These are phyloP conservation scores for Colletotrichum magnum DNA, from an alignment of 2,329 filamentous ascomycete genomes.

Conservation along the genomic window DNA sequence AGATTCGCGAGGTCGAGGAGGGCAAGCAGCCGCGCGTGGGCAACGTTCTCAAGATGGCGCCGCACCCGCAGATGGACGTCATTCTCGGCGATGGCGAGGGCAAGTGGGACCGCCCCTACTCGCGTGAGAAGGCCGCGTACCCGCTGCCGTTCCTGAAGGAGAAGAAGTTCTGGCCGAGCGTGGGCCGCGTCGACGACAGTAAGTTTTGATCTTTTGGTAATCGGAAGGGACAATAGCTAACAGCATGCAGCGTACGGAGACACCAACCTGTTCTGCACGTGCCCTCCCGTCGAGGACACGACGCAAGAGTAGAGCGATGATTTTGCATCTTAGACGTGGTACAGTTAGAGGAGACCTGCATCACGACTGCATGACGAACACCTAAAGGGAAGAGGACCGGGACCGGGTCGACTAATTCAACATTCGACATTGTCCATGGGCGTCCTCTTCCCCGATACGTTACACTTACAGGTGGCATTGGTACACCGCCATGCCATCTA, in stretches of 20 bases:
- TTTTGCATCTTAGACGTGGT: conserved; percentile 32
- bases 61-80: conserved; percentile 87
- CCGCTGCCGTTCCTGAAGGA: conserved; percentile 85
- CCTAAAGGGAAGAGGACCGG: not conserved
- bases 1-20: conserved; percentile 87
- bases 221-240: conserved; percentile 32
- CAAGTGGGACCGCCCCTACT: conserved; percentile 87
- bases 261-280: conserved; percentile 94
- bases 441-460: not conserved
- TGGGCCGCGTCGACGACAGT: conserved; percentile 91
- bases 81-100: conserved; percentile 59
- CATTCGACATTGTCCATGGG: conserved; percentile 8
- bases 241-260: conserved; percentile 82
- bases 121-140: conserved; percentile 87
- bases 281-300: conserved; percentile 83
- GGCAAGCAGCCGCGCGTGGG: conserved; percentile 80
- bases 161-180: conserved; percentile 98
- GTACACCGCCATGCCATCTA: too few species aligned
- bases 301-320: conserved; percentile 49
- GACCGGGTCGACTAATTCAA: conserved; percentile 30
- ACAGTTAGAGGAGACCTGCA: not conserved
- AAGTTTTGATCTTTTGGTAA: conserved; percentile 54
- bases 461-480: too few species aligned
- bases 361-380: conserved; percentile 22
- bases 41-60: conserved; percentile 91